Conservation (phyloP, 192 early-diverging fungal genomes). For the Gaertneriomyces semiglobifer region DNA sequence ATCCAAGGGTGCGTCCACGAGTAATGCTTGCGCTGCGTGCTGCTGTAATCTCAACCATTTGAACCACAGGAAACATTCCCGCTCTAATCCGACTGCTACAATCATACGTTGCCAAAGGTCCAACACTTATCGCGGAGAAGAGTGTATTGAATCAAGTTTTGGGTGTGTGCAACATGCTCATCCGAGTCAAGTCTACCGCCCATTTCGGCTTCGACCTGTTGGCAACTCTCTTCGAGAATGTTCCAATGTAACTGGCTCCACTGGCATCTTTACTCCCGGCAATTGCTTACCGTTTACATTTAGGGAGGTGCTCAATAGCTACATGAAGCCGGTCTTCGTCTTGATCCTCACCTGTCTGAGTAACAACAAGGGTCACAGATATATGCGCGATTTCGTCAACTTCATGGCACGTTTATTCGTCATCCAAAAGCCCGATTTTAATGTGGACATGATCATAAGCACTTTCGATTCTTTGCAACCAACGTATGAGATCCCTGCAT, state of each 20-base stretch:
- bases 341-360: slow-evolving; percentile 56
- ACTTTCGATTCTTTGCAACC: slow-evolving; percentile 59
- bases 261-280: neutral
- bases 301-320: slow-evolving; percentile 45
- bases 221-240: slow-evolving; percentile 68
- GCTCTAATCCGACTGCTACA: slow-evolving; percentile 86
- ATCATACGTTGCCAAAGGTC: slow-evolving; percentile 77
- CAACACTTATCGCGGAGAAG: slow-evolving; percentile 61
- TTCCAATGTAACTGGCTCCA: slow-evolving; percentile 53
- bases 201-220: slow-evolving; percentile 82
- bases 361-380: slow-evolving; percentile 56
- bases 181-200: slow-evolving; percentile 80
- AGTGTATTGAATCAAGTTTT: slow-evolving; percentile 78
- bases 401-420: slow-evolving; percentile 65
- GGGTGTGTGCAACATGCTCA: slow-evolving; percentile 90
- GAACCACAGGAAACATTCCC: slow-evolving; percentile 77
- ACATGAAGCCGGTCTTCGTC: slow-evolving; percentile 60
- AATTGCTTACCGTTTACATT: slow-evolving; percentile 7
- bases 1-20: slow-evolving; percentile 55
- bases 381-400: slow-evolving; percentile 63
- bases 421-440: slow-evolving; percentile 57
- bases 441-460: slow-evolving; percentile 57
- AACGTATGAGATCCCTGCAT: slow-evolving; percentile 36
- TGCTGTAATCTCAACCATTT: neutral
- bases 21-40: neutral